phyloP scores from a whole-genome alignment of 2,329 filamentous ascomycete species.

The Pyrenochaeta sp. region DNA sequence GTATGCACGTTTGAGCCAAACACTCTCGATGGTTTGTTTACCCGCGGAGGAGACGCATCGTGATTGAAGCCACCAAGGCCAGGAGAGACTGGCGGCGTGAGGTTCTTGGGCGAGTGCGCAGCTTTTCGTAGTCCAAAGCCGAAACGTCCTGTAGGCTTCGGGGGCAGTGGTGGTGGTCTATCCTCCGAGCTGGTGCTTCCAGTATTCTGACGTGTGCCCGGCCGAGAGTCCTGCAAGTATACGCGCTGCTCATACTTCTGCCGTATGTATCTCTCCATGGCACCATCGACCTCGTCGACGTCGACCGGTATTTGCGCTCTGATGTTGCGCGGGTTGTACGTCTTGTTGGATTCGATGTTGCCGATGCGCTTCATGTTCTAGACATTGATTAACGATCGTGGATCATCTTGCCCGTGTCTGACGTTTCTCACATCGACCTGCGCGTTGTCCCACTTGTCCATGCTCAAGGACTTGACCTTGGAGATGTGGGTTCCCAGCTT shows the following conservation, averaged over 20 bases:
- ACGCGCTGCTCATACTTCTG: conserved; percentile 84
- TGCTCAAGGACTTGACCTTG: conserved; percentile 97
- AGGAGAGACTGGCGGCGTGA: conserved; percentile 50
- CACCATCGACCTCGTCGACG: conserved; percentile 88
- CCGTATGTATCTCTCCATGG: conserved; percentile 93
- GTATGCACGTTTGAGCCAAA: conserved; percentile 73
- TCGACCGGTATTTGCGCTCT: conserved; percentile 87
- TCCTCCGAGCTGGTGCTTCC: conserved; percentile 65
- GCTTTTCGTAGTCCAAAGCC: conserved; percentile 73
- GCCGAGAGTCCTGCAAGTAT: conserved; percentile 51
- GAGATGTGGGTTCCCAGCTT: conserved; percentile 98
- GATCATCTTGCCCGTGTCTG: not conserved
- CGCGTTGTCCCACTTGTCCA: conserved; percentile 96
- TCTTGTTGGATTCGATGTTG: conserved; percentile 83
- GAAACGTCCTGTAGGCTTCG: conserved; percentile 67
- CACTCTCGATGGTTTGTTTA: conserved; percentile 69
- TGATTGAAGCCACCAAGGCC: conserved; percentile 42
- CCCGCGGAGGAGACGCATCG: conserved; percentile 49
- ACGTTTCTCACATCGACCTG: conserved; percentile 84
- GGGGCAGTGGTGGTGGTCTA: conserved; percentile 64
- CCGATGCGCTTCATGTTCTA: conserved; percentile 95
- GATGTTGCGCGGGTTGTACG: conserved; percentile 85
- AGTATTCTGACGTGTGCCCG: conserved; percentile 61
- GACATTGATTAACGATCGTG: conserved; percentile 18
- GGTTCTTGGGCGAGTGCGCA: conserved; percentile 72